Conservation (phyloP, 768 basidiomycete species). For the Trichaptum fuscoviolaceum region DNA sequence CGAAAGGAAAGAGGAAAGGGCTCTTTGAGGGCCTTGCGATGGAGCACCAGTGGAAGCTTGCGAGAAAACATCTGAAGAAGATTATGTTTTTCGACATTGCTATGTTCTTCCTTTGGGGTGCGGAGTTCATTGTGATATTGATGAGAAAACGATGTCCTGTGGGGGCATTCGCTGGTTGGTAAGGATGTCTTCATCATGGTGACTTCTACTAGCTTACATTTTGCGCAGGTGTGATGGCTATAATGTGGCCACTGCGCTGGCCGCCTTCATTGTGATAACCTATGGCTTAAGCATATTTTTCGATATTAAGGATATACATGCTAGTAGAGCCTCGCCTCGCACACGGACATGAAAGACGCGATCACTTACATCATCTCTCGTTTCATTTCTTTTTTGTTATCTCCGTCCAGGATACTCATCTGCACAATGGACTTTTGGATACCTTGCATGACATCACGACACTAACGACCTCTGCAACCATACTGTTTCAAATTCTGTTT, state of each 20-base stretch:
- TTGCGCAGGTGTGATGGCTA: conserved; percentile 63
- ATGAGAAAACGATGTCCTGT: conserved; percentile 59
- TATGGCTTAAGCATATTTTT: conserved; percentile 58
- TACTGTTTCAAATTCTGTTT: neutral
- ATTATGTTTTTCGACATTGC: conserved; percentile 44
- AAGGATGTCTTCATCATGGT: conserved; percentile 19
- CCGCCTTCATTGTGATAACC: conserved; percentile 50
- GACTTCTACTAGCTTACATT: conserved; percentile 6
- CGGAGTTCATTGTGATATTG: conserved; percentile 53
- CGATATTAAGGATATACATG: conserved; percentile 58
- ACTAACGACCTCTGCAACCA: neutral
- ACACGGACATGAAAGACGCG: conserved; percentile 37
- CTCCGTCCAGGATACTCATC: neutral
- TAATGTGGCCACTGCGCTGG: conserved; percentile 58
- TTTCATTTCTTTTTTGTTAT: neutral
- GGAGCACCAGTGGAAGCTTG: conserved; percentile 58
- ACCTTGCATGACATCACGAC: conserved; percentile 1
- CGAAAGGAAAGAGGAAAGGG: conserved; percentile 37
- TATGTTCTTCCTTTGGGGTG: conserved; percentile 49
- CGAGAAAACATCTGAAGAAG: conserved; percentile 50
- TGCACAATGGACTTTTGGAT: neutral
- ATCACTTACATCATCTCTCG: neutral
- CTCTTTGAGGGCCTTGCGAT: conserved; percentile 57
- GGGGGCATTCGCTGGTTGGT: conserved; percentile 62
- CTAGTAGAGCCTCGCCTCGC: conserved; percentile 58